Evolutionary conservation across 148 eudicot species (phyloP).

Genomic region (Nepenthes gracilis): DNA sequence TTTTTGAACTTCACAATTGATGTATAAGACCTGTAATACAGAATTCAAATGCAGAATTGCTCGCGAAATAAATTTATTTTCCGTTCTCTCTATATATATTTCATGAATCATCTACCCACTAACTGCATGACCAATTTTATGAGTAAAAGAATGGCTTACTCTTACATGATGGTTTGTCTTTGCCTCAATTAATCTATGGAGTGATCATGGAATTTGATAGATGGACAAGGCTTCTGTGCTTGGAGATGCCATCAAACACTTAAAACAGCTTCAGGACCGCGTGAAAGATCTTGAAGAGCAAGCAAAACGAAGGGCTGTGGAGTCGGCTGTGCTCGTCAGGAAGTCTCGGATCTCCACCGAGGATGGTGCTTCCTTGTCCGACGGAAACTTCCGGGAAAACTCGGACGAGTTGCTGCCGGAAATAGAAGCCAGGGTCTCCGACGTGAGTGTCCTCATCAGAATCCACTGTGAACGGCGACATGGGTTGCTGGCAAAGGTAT

Average conservation of each 20-base stretch:
- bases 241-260: slow-evolving; percentile 20
- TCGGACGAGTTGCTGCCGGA: slow-evolving; percentile 12
- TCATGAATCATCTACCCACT: too few relatives aligned
- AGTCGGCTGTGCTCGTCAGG: slow-evolving; percentile 6
- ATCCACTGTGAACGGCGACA: slow-evolving; percentile 21
- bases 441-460: slow-evolving; percentile 22
- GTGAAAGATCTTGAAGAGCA: slow-evolving; percentile 21
- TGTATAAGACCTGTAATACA: too few relatives aligned
- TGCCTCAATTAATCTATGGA: too few relatives aligned
- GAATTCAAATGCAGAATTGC: too few relatives aligned
- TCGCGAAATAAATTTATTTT: too few relatives aligned
- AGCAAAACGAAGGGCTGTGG: neutral
- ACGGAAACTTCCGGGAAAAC: neutral
- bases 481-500: slow-evolving; percentile 10
- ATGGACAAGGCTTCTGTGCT: slow-evolving; percentile 40
- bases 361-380: slow-evolving; percentile 1
- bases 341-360: slow-evolving; percentile 8
- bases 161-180: too few relatives aligned
- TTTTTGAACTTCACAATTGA: too few relatives aligned
- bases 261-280: slow-evolving; percentile 28
- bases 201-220: slow-evolving; percentile 1
- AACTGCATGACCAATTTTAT: too few relatives aligned
- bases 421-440: slow-evolving; percentile 24
- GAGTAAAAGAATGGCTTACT: too few relatives aligned
- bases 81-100: too few relatives aligned